These are phyloP conservation scores for Tympanopsis confertula DNA, from an alignment of 2,329 filamentous ascomycete genomes.

Conservation along the genomic window DNA sequence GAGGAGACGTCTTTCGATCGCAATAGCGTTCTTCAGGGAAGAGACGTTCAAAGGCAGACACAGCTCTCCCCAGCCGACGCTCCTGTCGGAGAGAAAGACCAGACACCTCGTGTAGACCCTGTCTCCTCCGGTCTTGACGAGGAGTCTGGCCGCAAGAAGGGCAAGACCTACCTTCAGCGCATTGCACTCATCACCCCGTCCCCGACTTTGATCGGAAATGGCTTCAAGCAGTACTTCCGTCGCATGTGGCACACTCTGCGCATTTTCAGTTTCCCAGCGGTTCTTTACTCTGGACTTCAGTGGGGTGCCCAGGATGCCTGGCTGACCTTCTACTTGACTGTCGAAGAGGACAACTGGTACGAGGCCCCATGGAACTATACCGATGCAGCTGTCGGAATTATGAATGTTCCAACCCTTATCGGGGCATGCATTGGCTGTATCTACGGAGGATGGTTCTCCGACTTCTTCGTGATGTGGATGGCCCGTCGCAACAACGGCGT, in stretches of 20 bases:
- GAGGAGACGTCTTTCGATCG: conserved; percentile 40
- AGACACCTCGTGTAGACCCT: conserved; percentile 4
- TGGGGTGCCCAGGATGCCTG: conserved; percentile 51
- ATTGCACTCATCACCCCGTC: conserved; percentile 43
- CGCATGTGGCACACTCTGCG: conserved; percentile 42
- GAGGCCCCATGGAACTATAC: conserved; percentile 40
- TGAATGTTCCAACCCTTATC: conserved; percentile 43
- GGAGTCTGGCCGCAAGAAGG: conserved; percentile 8
- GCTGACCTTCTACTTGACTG: conserved; percentile 44
- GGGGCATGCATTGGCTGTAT: conserved; percentile 42
- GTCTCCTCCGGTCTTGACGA: conserved; percentile 6
- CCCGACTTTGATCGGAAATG: conserved; percentile 37
- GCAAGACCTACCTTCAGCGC: conserved; percentile 39
- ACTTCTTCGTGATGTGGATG: conserved; percentile 42
- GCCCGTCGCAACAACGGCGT: conserved; percentile 38
- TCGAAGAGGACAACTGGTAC: conserved; percentile 44
- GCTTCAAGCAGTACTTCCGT: conserved; percentile 38
- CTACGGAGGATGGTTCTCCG: conserved; percentile 44
- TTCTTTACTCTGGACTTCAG: conserved; percentile 43
- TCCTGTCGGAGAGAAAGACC: conserved; percentile 7
- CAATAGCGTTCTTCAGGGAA: conserved; percentile 22
- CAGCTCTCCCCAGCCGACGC: conserved; percentile 7
- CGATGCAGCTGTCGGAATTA: conserved; percentile 39
- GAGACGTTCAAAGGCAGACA: conserved; percentile 11
- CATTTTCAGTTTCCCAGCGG: conserved; percentile 44